phyloP scores from a whole-genome alignment of 495 filamentous ascomycete genomes.

The Aspergillus steynii region DNA sequence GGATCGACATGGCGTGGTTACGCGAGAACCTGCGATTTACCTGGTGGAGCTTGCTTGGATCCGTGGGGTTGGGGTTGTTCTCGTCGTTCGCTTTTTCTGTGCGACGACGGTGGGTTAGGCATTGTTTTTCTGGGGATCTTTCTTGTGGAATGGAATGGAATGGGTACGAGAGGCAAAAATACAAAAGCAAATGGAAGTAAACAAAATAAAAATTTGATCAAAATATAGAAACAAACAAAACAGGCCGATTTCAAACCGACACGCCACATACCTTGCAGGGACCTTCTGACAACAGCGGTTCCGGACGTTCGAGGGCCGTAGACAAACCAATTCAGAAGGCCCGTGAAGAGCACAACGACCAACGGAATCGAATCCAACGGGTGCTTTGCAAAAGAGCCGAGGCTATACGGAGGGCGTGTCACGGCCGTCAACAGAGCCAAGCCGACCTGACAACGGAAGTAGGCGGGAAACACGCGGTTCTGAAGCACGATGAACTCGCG shows the following conservation, averaged over 20 bases:
- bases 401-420: constrained; percentile 47
- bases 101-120: not conserved
- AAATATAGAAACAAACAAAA: not conserved
- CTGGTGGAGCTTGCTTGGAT: constrained; percentile 33
- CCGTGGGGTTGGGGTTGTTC: constrained; percentile 9
- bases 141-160: too few relatives aligned
- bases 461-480: constrained; percentile 54
- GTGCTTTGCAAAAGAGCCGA: constrained; percentile 27
- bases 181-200: too few relatives aligned
- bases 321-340: constrained; percentile 46
- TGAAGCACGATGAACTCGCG: constrained; percentile 52
- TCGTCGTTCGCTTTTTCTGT: constrained; percentile 19
- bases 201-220: not conserved
- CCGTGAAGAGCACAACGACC: constrained; percentile 35
- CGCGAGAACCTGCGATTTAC: constrained; percentile 46
- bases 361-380: constrained; percentile 41
- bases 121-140: not conserved
- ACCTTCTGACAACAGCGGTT: constrained; percentile 43
- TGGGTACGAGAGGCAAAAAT: not conserved
- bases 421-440: constrained; percentile 44
- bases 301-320: constrained; percentile 49
- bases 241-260: not conserved
- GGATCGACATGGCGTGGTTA: constrained; percentile 57
- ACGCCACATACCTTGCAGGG: constrained; percentile 38
- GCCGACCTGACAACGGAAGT: constrained; percentile 48